Base-by-base conservation (phyloP, 441 rosid species). In the Corymbia citriodora region DNA sequence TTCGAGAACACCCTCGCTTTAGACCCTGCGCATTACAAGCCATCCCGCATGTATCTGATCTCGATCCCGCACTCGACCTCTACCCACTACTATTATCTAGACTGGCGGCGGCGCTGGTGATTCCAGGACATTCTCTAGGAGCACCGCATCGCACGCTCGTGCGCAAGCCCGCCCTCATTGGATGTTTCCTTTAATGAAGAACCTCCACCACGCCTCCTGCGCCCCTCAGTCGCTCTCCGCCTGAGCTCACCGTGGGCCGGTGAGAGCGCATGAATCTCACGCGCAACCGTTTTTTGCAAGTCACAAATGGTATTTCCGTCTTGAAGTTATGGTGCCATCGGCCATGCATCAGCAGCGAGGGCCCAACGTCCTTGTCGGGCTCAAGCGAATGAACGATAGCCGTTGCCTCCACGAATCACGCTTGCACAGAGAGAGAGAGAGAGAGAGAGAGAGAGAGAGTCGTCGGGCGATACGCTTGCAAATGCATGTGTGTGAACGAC, bases 391-490 rank as follows among this genome's bases (percentile, higher is more conserved):
- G 21, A 68, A 21, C 21, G 7, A 63, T 63, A 13, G 4, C 2
- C 16, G 9, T 13, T 29, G 33, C 72, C 18, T 0, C 33, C 74
- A 8, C 3, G 1, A 68, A 16, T 31, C 31, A n/a, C 2, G 9
- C 74, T 68, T 6, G 17, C 33, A 29, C 1, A n/a, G 5, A 40
- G 45, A 40, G 45, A 40, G 45, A 40, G 45, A 36, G 40, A 36
- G 40, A 36, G 40, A 36, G 40, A 36, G 40, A 40, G 4, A 18
- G 57, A 18, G 6, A 65, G 72, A 5, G n/a, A n/a, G n/a, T 63
- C 9, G 17, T 29, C 14, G 0, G 19, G 11, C 2, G 33, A 5
- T 17, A 17, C 4, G 8, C 13, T 70, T 21, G 33, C 48, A 2
- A 33, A 18, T 19, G 48, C 48, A 0, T 19, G 48, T 18, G 25